These are phyloP conservation scores for Lasiodiplodia hormozganensis DNA, from an alignment of 2,329 filamentous ascomycete genomes.

Conservation along the genomic window DNA sequence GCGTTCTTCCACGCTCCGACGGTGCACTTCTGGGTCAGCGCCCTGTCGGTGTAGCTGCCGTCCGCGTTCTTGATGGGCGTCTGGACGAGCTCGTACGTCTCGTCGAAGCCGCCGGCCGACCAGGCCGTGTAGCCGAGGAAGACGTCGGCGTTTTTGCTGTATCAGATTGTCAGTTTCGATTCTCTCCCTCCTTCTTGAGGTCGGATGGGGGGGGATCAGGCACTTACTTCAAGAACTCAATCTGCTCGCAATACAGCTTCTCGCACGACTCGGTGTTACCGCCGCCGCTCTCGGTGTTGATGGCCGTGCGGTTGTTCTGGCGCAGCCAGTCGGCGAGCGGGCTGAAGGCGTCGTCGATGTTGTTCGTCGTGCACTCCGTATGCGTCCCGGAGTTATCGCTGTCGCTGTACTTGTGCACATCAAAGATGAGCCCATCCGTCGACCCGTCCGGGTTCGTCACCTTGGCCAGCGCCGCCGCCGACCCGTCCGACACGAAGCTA, in stretches of 20 bases:
- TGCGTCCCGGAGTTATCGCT: constrained; percentile 48
- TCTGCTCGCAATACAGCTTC: constrained; percentile 42
- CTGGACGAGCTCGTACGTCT: constrained; percentile 38
- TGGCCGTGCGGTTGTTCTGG: constrained; percentile 46
- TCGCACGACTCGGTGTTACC: constrained; percentile 46
- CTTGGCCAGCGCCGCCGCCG: constrained; percentile 55
- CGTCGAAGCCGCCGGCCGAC: constrained; percentile 41
- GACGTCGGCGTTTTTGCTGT: constrained; percentile 40
- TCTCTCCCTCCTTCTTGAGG: too few relatives aligned
- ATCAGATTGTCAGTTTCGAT: too few relatives aligned
- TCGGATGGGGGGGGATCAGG: too few relatives aligned
- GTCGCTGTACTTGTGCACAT: constrained; percentile 53
- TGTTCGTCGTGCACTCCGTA: constrained; percentile 42
- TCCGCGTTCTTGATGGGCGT: constrained; percentile 35
- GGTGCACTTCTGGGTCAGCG: constrained; percentile 35
- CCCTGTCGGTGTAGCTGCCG: constrained; percentile 33
- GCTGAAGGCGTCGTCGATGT: constrained; percentile 44
- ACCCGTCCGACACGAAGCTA: constrained; percentile 37
- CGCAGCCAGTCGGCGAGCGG: constrained; percentile 47
- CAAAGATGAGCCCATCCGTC: constrained; percentile 60
- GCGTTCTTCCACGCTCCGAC: constrained; percentile 34
- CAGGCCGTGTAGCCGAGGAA: constrained; percentile 41
- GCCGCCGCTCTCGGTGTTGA: constrained; percentile 52
- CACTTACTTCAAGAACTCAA: constrained; percentile 40
- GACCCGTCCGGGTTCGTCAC: constrained; percentile 66